Percentiles rank a stretch among this genome's conserved stretches.
Conservation (phyloP, 495 filamentous ascomycete species). For the Monascus purpureus region DNA sequence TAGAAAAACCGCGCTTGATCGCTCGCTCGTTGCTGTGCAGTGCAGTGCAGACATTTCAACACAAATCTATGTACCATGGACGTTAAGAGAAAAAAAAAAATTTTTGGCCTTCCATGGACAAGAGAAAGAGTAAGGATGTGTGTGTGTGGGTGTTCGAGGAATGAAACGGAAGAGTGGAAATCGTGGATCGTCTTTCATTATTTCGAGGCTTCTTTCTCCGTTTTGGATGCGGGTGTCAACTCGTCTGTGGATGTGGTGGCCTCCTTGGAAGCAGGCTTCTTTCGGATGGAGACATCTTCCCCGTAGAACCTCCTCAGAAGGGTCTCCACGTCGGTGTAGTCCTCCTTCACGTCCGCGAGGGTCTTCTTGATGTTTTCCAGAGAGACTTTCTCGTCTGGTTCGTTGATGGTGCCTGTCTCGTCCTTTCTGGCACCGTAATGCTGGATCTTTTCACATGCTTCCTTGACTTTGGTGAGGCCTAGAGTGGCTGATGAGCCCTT, state of each 20-base stretch:
- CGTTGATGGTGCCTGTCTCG: slow-evolving; percentile 51
- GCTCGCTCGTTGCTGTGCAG: no score
- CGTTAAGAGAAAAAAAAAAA: no score
- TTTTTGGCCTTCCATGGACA: no score
- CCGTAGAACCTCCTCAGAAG: slow-evolving; percentile 61
- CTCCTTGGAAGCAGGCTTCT: slow-evolving; percentile 1
- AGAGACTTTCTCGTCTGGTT: slow-evolving; percentile 46
- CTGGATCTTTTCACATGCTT: slow-evolving; percentile 92
- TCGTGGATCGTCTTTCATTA: no score
- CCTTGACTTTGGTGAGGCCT: slow-evolving; percentile 81
- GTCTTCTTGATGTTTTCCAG: slow-evolving; percentile 56
- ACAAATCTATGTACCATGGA: no score
- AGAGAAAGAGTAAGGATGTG: no score
- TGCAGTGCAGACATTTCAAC: no score
- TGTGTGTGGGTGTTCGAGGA: no score
- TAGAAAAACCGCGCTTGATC: no score
- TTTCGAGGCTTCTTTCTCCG: no score
- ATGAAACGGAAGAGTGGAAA: no score
- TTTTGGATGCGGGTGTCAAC: no score
- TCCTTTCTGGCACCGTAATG: slow-evolving; percentile 73
- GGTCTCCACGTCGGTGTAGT: slow-evolving; percentile 62
- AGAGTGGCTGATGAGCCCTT: slow-evolving; percentile 98
- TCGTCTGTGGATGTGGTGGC: slow-evolving; percentile 2
- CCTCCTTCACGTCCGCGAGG: slow-evolving; percentile 54
- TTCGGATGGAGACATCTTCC: slow-evolving; percentile 16